Evolutionary conservation across 768 basidiomycete genomes (phyloP), one percentile per base, ranked within the genome.

Genomic region (Phanerodontia chrysosporium): DNA sequence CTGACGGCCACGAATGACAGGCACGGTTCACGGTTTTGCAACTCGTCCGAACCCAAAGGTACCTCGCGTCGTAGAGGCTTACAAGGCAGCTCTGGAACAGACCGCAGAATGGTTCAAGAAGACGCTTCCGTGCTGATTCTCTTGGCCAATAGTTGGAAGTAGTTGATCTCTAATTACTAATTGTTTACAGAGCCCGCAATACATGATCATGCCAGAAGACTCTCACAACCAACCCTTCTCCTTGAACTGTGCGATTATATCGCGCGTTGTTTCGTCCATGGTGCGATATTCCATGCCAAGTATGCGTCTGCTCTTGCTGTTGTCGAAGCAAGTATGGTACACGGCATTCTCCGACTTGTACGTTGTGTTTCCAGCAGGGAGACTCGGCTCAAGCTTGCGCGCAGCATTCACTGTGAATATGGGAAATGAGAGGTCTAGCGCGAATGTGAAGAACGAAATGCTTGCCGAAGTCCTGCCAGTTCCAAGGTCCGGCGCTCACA

Each of bases 11-110:
- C n/a, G n/a, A n/a, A n/a, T n/a, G 18, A 6, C 49, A 80, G 80
- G 75, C 60, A 82, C 76, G n/a, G 66, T 63, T 5, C 81, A 80
- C 57, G 78, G 82, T 22, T 83, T 83, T 25, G 79, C 79, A 3
- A 68, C 72, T 29, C 73, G 80, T 13, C 80, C 80, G 4, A 76
- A 79, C 58, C 67, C 80, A 35, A 64, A 60, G 7, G 69, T 75
- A 13, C 72, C 75, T 1, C 75, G 76, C 24, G 73, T 80, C 49
- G 75, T 76, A 61, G 73, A 73, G 45, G 79, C 72, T 3, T 83
- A 75, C 59, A 75, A 82, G 56, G 70, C 73, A 13, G 73, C 77
- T 9, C 70, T 79, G 45, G 68, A 73, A 18, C 75, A 79, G 56
- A 71, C 73, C 0, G 69, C 74, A 9, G 68, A 65, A 18, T 81